These are phyloP conservation scores for Combretum micranthum DNA, from an alignment of 345 rosid species.

Conservation along the genomic window DNA sequence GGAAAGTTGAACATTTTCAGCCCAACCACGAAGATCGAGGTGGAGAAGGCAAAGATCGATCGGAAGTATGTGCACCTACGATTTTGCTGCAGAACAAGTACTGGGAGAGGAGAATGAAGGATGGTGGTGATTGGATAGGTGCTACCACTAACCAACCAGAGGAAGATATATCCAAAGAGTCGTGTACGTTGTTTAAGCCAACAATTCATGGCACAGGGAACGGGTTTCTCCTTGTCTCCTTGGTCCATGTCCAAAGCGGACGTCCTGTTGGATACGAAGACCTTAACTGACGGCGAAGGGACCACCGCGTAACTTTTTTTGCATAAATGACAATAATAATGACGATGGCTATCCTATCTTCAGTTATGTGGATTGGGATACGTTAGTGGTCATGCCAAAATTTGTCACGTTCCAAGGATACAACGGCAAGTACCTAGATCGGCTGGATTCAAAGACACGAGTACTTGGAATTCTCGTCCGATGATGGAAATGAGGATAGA, in stretches of 20 bases:
- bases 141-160: constrained; percentile 6
- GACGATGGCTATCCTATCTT: too few species aligned
- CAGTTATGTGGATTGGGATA: background rate
- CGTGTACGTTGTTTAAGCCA: constrained; percentile 13
- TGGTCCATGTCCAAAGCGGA: background rate
- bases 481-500: background rate
- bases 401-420: background rate
- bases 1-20: background rate
- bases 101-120: background rate
- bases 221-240: background rate
- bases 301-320: background rate
- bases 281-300: background rate
- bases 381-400: background rate
- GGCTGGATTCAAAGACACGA: background rate
- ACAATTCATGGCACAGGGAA: too few species aligned
- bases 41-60: background rate
- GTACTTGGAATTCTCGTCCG: background rate
- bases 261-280: too few species aligned
- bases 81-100: background rate
- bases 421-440: background rate
- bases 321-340: background rate
- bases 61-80: constrained; percentile 4
- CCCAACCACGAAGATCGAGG: background rate
- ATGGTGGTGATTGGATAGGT: background rate
- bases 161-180: constrained; percentile 8